Conservation (phyloP, 371 early-diverging fungal species). For the Syncephalastrum racemosum region DNA sequence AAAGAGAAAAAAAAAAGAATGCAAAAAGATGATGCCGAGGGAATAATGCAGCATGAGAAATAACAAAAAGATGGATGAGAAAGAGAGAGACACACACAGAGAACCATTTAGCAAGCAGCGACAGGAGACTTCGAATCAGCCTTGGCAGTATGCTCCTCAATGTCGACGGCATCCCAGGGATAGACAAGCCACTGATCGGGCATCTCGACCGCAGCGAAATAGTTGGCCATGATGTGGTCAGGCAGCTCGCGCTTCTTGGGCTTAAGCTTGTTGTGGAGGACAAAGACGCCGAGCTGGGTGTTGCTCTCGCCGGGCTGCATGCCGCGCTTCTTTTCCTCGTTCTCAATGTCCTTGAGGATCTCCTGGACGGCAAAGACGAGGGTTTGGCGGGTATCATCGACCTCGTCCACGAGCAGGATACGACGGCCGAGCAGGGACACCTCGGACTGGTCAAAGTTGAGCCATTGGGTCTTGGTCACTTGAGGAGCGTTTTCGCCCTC, state of each 20-base stretch:
- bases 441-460: slow-evolving; percentile 66
- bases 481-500: slow-evolving; percentile 31
- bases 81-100: slow-evolving; percentile 1
- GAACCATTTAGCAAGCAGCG: not conserved
- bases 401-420: slow-evolving; percentile 79
- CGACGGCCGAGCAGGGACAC: slow-evolving; percentile 62
- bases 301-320: slow-evolving; percentile 53
- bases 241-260: slow-evolving; percentile 68
- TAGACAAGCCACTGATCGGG: slow-evolving; percentile 78
- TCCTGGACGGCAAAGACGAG: slow-evolving; percentile 73
- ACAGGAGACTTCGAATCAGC: slow-evolving; percentile 9
- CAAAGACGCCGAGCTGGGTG: slow-evolving; percentile 73
- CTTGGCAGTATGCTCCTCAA: slow-evolving; percentile 64
- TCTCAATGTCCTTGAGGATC: slow-evolving; percentile 65
- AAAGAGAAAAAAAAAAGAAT: too few relatives aligned
- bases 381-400: slow-evolving; percentile 77
- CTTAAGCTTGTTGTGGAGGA: slow-evolving; percentile 78
- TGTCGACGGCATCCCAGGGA: slow-evolving; percentile 78
- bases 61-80: not conserved
- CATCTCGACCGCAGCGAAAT: slow-evolving; percentile 72
- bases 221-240: slow-evolving; percentile 58
- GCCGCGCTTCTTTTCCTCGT: slow-evolving; percentile 50
- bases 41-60: too few relatives aligned
- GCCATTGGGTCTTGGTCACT: slow-evolving; percentile 82
- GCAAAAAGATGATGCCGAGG: too few relatives aligned